Evolutionary conservation across 768 basidiomycete genomes (phyloP), one percentile per base, ranked within the genome.

Genomic region (Pseudohyphozyma bogoriensis): DNA sequence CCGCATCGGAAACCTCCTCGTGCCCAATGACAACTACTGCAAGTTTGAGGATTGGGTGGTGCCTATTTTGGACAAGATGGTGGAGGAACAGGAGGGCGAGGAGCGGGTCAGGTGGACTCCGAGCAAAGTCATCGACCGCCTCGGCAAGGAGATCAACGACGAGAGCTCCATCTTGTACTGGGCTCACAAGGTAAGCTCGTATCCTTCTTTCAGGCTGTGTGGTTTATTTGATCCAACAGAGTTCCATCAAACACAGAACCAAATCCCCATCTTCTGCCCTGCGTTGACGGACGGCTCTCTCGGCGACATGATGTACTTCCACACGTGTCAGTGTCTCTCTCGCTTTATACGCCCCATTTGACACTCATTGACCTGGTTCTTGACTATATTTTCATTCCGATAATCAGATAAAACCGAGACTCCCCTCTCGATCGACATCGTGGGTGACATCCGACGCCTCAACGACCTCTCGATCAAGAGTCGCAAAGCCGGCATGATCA

Each of bases 261-360:
- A 96, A 68, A 97, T 97, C 58, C 95, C 95, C 11, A 90, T 97
- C 50, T 99, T 96, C 76, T 99, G 95, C 73, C 95, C 95, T 28
- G 95, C 95, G 1, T 76, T 99, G 51, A 99, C 95, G 31, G 95
- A 99, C 71, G 95, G 95, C 15, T 97, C 95, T 0, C 80, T 99
- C 58, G 95, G 95, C 58, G 95, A 99, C 74, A 96, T 97, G 92
- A 85, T 97, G 40, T 99, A 96, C 75, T 97, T 97, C 73, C 95
- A 97, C 75, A 92, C 91, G 16, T 99, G 91, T 79, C 81, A 82
- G 63, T 82, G 81, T 46, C 88, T 87, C 1, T 86, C 85, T 15
- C 18, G 13, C 29, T n/a, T 32, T 56, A 49, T 24, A 8, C 33
- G 37, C 42, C 39, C 31, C 53, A 1, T 24, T 9, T 56, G 20